Conservation (phyloP, 768 basidiomycete genomes). For the Leccinum obscurum region DNA sequence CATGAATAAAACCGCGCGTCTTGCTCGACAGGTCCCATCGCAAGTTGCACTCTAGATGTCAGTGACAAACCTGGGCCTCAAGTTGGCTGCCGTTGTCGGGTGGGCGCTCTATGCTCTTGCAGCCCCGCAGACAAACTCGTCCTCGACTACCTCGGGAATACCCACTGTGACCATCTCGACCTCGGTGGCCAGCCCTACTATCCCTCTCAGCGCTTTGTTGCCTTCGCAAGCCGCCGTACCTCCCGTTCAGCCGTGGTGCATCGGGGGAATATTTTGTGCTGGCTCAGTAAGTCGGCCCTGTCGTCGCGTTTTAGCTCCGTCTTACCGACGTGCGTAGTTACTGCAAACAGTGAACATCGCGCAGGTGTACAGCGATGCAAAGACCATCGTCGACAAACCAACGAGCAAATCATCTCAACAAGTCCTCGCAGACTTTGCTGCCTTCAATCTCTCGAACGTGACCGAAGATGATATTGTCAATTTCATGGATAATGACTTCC, state of each 20-base stretch:
- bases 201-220: slow-evolving; percentile 47
- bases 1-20: not conserved
- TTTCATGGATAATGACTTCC: slow-evolving; percentile 76
- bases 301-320: too few species aligned
- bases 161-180: slow-evolving; percentile 54
- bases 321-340: slow-evolving; percentile 44
- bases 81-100: slow-evolving; percentile 14
- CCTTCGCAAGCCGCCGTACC: slow-evolving; percentile 68
- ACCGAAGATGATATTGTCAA: slow-evolving; percentile 65
- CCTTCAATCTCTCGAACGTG: slow-evolving; percentile 36
- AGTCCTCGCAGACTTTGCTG: slow-evolving; percentile 69
- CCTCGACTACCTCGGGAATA: slow-evolving; percentile 12
- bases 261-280: slow-evolving; percentile 76
- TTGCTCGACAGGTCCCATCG: not conserved
- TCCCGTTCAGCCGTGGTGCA: slow-evolving; percentile 76
- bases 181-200: slow-evolving; percentile 63
- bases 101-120: slow-evolving; percentile 18
- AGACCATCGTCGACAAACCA: slow-evolving; percentile 90
- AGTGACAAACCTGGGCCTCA: slow-evolving; percentile 14
- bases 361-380: slow-evolving; percentile 70
- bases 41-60: slow-evolving; percentile 30
- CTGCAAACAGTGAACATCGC: slow-evolving; percentile 88
- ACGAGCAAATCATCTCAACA: slow-evolving; percentile 64
- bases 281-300: slow-evolving; percentile 52
- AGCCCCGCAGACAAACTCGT: slow-evolving; percentile 9